Conservation (phyloP, 352 stramenopile species). For the Globisporangium echinulatum region DNA sequence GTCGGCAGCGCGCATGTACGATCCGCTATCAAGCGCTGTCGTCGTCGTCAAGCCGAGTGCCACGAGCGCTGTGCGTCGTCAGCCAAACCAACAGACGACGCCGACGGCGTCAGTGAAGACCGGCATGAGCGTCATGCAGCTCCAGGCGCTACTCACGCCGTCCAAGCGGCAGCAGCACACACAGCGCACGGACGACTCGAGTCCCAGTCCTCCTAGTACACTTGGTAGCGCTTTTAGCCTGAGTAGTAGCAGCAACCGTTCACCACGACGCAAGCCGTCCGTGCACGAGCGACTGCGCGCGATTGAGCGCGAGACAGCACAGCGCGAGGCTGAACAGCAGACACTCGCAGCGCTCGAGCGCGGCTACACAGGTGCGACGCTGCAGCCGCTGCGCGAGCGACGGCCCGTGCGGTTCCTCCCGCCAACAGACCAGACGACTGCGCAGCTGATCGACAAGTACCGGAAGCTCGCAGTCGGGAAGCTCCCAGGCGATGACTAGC, state of each 20-base stretch:
- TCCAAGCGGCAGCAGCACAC: slow-evolving; percentile 16
- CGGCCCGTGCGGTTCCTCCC: slow-evolving; percentile 45
- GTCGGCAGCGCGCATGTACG: slow-evolving; percentile 69
- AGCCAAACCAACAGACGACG: not conserved
- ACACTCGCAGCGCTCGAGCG: slow-evolving; percentile 20
- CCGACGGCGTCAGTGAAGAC: slow-evolving; percentile 29
- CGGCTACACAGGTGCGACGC: slow-evolving; percentile 45
- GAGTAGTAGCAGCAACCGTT: not conserved
- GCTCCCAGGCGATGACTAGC: slow-evolving; percentile 16
- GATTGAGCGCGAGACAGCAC: slow-evolving; percentile 8
- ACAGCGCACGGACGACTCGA: not conserved
- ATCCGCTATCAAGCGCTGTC: slow-evolving; percentile 36
- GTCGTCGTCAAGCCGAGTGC: slow-evolving; percentile 18
- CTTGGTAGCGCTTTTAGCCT: not conserved
- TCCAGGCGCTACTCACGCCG: slow-evolving; percentile 46
- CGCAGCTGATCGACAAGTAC: slow-evolving; percentile 75
- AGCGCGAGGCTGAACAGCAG: slow-evolving; percentile 9
- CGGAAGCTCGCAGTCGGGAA: slow-evolving; percentile 74
- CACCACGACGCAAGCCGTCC: slow-evolving; percentile 1
- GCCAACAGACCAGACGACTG: slow-evolving; percentile 52
- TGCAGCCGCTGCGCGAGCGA: slow-evolving; percentile 37
- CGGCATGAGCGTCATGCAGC: slow-evolving; percentile 64
- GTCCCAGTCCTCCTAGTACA: no score
- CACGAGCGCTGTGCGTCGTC: slow-evolving; percentile 3
- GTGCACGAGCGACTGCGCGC: slow-evolving; percentile 5